Conservation (phyloP, 2,329 filamentous ascomycete genomes). For the Didymella arachidicola region DNA sequence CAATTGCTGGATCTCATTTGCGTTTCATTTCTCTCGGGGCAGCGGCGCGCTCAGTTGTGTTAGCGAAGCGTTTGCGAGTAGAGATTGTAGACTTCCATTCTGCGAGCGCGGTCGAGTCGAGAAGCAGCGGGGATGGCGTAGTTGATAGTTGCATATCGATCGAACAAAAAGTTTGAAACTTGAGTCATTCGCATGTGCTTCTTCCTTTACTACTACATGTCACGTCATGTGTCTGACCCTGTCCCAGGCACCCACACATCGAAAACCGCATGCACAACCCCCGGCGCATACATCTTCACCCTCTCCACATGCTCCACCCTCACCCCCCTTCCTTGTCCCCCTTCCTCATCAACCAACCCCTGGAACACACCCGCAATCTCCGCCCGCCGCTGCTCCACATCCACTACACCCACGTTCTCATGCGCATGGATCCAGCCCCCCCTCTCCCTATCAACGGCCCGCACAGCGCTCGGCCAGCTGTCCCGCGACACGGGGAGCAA, state of each 20-base stretch:
- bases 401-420: slow-evolving; percentile 61
- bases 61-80: not conserved
- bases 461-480: slow-evolving; percentile 60
- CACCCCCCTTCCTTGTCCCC: slow-evolving; percentile 16
- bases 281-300: slow-evolving; percentile 69
- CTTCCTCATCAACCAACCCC: slow-evolving; percentile 42
- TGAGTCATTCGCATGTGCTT: not conserved
- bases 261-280: slow-evolving; percentile 68
- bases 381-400: slow-evolving; percentile 34
- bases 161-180: not conserved
- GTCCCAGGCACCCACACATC: slow-evolving; percentile 52
- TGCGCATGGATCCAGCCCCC: slow-evolving; percentile 68
- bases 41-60: not conserved
- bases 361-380: slow-evolving; percentile 54
- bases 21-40: not conserved
- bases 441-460: slow-evolving; percentile 53
- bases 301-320: slow-evolving; percentile 59
- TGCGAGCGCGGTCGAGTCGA: not conserved
- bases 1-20: slow-evolving; percentile 4
- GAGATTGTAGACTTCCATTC: slow-evolving; percentile 3
- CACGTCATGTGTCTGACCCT: not conserved
- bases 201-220: not conserved
- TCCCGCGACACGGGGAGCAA: slow-evolving; percentile 61
- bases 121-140: not conserved
- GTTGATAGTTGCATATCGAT: not conserved